phyloP scores from a whole-genome alignment of 306 rosid genomes.

The Trifolium subterraneum region DNA sequence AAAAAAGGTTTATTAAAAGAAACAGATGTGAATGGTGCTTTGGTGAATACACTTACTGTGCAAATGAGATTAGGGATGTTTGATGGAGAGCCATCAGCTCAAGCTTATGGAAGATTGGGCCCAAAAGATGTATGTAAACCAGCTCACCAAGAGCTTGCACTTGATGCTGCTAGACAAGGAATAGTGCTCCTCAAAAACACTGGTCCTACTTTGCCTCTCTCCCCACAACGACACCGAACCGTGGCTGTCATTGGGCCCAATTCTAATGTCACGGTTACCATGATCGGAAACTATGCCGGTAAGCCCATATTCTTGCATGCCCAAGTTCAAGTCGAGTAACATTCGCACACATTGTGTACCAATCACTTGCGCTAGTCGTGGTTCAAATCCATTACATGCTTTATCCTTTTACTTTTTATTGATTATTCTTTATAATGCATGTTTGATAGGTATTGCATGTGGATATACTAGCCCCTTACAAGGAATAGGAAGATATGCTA shows the following conservation, averaged over 20 bases:
- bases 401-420: background rate
- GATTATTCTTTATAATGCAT: background rate
- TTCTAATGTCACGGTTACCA: slow-evolving; percentile 66
- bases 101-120: slow-evolving; percentile 68
- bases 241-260: slow-evolving; percentile 93
- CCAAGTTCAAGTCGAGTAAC: background rate
- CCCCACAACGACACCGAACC: slow-evolving; percentile 54
- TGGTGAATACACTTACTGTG: slow-evolving; percentile 67
- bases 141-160: slow-evolving; percentile 72
- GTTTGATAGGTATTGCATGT: slow-evolving; percentile 71
- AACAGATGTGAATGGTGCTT: slow-evolving; percentile 60
- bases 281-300: slow-evolving; percentile 96
- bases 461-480: slow-evolving; percentile 74
- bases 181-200: slow-evolving; percentile 82
- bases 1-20: slow-evolving; percentile 67
- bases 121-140: slow-evolving; percentile 79
- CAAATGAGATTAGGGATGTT: slow-evolving; percentile 96
- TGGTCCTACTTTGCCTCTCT: slow-evolving; percentile 67
- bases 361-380: background rate
- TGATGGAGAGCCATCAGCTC: slow-evolving; percentile 69
- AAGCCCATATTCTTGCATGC: slow-evolving; percentile 8
- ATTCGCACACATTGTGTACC: background rate
- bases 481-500: slow-evolving; percentile 70
- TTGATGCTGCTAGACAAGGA: slow-evolving; percentile 82
- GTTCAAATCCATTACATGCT: background rate